A percentile compares a stretch with the other conserved stretches of the same genome.
phyloP scores from a whole-genome alignment of 306 rosid genomes.

The Rosa lucieae region DNA sequence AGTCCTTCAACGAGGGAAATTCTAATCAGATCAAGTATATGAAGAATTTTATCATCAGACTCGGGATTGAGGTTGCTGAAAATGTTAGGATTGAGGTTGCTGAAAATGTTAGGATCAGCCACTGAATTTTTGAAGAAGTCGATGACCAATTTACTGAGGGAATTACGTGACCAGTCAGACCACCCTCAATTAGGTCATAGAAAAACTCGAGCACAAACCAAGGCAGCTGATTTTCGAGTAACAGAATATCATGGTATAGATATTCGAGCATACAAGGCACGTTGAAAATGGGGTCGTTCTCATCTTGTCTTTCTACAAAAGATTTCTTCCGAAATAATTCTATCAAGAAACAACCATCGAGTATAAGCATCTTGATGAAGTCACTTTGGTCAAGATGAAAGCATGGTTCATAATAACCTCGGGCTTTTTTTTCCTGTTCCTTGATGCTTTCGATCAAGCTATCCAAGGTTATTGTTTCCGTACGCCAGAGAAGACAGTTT shows the following conservation, averaged over 20 bases:
- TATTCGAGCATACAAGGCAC: background rate
- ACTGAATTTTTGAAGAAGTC: background rate
- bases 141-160: background rate
- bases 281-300: background rate
- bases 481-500: background rate
- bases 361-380: background rate
- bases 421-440: background rate
- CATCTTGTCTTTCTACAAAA: rapidly evolving
- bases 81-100: background rate
- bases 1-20: background rate
- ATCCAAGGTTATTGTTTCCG: background rate
- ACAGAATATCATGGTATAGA: background rate
- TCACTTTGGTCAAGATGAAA: background rate
- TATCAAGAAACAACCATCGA: slow-evolving; percentile 1
- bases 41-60: background rate
- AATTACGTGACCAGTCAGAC: no score
- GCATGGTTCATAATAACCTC: background rate
- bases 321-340: background rate
- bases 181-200: background rate
- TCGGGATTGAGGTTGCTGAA: background rate
- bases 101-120: background rate
- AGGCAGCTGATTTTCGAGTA: background rate
- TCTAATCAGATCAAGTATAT: background rate
- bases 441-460: background rate
- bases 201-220: background rate